Conservation (phyloP, 2,329 filamentous ascomycete species). For the Pseudopithomyces chartarum region DNA sequence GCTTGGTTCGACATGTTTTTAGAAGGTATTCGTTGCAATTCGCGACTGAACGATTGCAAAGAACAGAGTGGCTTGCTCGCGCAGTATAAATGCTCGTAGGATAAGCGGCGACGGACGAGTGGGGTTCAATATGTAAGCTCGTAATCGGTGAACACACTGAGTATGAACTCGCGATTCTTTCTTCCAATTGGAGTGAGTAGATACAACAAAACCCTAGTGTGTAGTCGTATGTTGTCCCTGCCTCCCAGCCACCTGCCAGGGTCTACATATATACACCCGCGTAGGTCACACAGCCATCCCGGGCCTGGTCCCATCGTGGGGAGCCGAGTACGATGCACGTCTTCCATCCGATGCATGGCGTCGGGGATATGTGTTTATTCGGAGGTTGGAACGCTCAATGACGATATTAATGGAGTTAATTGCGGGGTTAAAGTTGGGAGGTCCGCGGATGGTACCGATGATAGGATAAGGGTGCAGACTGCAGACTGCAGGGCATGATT, state of each 20-base stretch:
- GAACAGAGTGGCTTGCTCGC: not conserved
- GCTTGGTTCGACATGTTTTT: constrained; percentile 37
- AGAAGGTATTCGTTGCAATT: not conserved
- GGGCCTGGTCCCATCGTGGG: not conserved
- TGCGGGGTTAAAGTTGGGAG: not conserved
- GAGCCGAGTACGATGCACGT: not conserved
- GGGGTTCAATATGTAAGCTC: too few relatives aligned
- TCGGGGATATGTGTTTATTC: not conserved
- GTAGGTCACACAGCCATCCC: not conserved
- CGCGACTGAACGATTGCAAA: not conserved
- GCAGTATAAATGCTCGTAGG: not conserved
- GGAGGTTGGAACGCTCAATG: not conserved
- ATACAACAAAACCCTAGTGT: not conserved
- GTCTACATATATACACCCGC: not conserved
- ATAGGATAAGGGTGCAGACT: not conserved
- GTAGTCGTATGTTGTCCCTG: not conserved
- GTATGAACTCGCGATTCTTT: too few relatives aligned
- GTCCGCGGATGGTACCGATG: not conserved
- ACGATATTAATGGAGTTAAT: not conserved
- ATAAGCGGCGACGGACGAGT: too few relatives aligned
- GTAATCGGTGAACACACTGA: too few relatives aligned
- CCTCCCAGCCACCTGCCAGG: not conserved
- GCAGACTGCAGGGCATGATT: too few relatives aligned
- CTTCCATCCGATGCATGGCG: not conserved
- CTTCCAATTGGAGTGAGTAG: too few relatives aligned